These are phyloP conservation scores for Discostella stelligera DNA, from an alignment of 352 stramenopile genomes.

Conservation along the genomic window DNA sequence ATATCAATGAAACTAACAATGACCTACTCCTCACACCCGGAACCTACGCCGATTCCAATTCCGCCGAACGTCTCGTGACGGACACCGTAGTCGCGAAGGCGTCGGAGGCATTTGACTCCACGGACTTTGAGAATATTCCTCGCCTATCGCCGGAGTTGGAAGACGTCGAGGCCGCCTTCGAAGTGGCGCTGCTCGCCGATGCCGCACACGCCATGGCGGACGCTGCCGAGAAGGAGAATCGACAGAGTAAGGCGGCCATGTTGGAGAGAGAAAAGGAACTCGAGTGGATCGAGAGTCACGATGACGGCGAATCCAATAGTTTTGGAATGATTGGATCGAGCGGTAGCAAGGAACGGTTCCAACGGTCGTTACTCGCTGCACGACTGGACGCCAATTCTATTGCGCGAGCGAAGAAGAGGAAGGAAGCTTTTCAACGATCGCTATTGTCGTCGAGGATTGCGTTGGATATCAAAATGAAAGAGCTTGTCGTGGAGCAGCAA, in stretches of 20 bases:
- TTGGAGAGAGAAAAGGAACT: conserved; percentile 43
- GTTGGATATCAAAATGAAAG: conserved; percentile 14
- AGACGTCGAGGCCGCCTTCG: conserved; percentile 21
- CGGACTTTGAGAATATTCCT: conserved; percentile 41
- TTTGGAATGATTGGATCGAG: neutral
- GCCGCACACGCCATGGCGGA: conserved; percentile 16
- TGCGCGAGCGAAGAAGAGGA: conserved; percentile 6
- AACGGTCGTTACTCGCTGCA: conserved; percentile 13
- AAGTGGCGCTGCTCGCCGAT: conserved; percentile 9
- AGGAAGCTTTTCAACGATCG: conserved; percentile 32
- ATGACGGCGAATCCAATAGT: neutral
- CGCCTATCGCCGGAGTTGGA: conserved; percentile 42
- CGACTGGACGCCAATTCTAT: conserved; percentile 9
- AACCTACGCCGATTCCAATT: conserved; percentile 30
- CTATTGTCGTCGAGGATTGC: conserved; percentile 26
- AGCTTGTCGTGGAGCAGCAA: conserved; percentile 7
- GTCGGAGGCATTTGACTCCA: conserved; percentile 19
- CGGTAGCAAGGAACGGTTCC: neutral
- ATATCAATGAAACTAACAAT: neutral
- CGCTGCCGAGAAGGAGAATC: conserved; percentile 28
- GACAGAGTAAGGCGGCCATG: conserved; percentile 30
- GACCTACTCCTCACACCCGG: conserved; percentile 26
- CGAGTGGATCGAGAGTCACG: conserved; percentile 34
- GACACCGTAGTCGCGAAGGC: conserved; percentile 21
- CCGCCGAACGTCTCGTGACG: conserved; percentile 27